Percentiles rank a stretch among this genome's conserved stretches.
Conservation (phyloP, 2,329 filamentous ascomycete species). For the Xenoacremonium recifei region DNA sequence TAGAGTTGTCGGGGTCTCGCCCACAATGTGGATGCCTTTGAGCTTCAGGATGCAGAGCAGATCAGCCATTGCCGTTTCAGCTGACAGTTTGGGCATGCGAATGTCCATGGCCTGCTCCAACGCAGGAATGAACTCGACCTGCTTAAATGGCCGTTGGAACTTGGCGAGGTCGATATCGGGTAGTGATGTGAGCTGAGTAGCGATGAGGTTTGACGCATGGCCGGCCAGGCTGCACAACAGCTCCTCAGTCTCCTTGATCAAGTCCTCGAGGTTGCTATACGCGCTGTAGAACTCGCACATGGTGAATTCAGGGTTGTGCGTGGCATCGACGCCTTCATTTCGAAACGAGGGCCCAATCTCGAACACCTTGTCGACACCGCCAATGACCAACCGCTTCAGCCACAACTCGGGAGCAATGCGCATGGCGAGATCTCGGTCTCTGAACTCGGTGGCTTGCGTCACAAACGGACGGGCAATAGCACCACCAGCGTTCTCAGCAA, state of each 20-base stretch:
- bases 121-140: slow-evolving; percentile 78
- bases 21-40: slow-evolving; percentile 62
- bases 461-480: slow-evolving; percentile 84
- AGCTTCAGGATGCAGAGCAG: slow-evolving; percentile 55
- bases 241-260: slow-evolving; percentile 74
- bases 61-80: slow-evolving; percentile 54
- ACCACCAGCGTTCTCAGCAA: slow-evolving; percentile 80
- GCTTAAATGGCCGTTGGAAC: slow-evolving; percentile 56
- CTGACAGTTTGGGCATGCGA: slow-evolving; percentile 62
- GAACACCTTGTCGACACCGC: slow-evolving; percentile 84
- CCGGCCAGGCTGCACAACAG: slow-evolving; percentile 61
- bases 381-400: slow-evolving; percentile 88
- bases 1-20: slow-evolving; percentile 59
- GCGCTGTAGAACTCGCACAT: slow-evolving; percentile 97
- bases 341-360: slow-evolving; percentile 92
- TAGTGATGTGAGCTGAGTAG: slow-evolving; percentile 44
- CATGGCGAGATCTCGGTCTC: slow-evolving; percentile 68
- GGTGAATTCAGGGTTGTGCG: slow-evolving; percentile 96
- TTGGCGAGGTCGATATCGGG: slow-evolving; percentile 46
- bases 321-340: slow-evolving; percentile 88
- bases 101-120: slow-evolving; percentile 68
- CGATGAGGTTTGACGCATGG: slow-evolving; percentile 47
- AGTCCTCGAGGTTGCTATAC: slow-evolving; percentile 71
- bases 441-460: slow-evolving; percentile 75
- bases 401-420: slow-evolving; percentile 93